Conservation (phyloP, 208 protist genomes). For the Acanthamoeba lugdunensis region DNA sequence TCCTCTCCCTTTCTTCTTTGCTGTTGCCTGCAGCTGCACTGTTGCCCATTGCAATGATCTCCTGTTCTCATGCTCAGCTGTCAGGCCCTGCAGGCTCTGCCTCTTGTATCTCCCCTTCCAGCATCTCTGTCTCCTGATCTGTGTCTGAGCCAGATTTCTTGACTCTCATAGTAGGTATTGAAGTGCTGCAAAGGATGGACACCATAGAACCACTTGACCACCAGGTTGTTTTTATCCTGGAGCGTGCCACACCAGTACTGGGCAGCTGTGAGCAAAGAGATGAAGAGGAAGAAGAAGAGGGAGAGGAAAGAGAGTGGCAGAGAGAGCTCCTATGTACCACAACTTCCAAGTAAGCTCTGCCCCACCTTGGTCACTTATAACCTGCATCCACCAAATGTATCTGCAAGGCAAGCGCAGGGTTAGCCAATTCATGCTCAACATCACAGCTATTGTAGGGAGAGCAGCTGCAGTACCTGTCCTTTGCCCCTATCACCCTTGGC, state of each 20-base stretch:
- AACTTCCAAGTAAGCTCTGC: conserved; percentile 20
- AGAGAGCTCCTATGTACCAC: not conserved
- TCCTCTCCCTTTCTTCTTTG: not conserved
- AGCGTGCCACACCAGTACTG: not conserved
- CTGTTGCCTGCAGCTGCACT: not conserved
- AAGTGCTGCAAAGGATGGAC: conserved; percentile 30
- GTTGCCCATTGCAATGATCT: not conserved
- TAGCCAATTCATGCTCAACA: no score
- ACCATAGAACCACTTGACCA: conserved; percentile 45
- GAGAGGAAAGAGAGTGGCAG: not conserved
- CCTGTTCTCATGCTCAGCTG: not conserved
- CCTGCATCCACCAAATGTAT: conserved; percentile 56
- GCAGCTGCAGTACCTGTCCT: not conserved
- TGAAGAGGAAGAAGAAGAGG: not conserved
- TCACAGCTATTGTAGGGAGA: not conserved
- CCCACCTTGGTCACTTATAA: conserved; percentile 8
- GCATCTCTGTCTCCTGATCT: not conserved
- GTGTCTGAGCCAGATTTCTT: not conserved
- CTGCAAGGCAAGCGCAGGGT: not conserved
- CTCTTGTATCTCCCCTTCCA: not conserved
- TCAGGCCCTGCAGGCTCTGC: not conserved
- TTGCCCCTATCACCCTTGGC: conserved; percentile 18
- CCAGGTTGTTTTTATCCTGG: conserved; percentile 28
- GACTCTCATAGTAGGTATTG: conserved; percentile 42
- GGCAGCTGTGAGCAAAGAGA: not conserved